Evolutionary conservation across 139 green algal genomes (phyloP).

Genomic region (Yamagishiella unicocca): DNA sequence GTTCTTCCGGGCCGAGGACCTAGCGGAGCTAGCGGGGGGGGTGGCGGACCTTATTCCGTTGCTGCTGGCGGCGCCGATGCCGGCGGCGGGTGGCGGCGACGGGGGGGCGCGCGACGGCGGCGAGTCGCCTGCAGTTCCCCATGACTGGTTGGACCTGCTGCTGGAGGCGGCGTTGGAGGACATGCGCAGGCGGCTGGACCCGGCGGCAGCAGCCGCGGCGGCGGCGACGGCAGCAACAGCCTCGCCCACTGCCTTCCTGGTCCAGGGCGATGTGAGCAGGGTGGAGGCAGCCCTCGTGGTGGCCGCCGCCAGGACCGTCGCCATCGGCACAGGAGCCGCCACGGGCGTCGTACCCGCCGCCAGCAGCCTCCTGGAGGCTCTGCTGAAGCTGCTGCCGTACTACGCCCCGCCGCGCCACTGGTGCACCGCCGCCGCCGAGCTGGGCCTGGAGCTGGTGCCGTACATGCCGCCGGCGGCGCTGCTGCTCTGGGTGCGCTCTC

Average conservation of each 20-base stretch:
- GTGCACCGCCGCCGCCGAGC: neutral
- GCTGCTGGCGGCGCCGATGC: neutral
- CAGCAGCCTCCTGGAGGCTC: neutral
- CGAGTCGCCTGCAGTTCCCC: neutral
- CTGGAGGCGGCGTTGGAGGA: neutral
- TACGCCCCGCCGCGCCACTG: neutral
- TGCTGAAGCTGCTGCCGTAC: neutral
- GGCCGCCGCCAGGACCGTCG: neutral
- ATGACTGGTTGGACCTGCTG: neutral
- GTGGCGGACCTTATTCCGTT: neutral
- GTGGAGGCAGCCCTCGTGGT: neutral
- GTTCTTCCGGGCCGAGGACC: conserved; percentile 1
- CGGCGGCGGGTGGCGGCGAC: neutral
- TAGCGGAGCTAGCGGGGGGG: neutral
- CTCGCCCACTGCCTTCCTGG: neutral
- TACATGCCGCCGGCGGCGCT: conserved; percentile 9
- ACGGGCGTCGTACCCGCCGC: neutral
- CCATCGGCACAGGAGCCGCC: neutral
- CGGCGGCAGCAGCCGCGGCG: neutral
- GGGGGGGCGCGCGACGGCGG: neutral
- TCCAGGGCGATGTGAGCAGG: neutral
- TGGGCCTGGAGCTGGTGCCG: conserved; percentile 9
- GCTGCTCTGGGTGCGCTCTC: neutral
- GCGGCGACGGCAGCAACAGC: neutral
- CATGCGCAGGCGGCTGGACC: neutral